A percentile compares a stretch with the other conserved stretches of the same genome.
Evolutionary conservation across 2,329 filamentous ascomycete genomes (phyloP).

Genomic region (Diaporthe australafricana): DNA sequence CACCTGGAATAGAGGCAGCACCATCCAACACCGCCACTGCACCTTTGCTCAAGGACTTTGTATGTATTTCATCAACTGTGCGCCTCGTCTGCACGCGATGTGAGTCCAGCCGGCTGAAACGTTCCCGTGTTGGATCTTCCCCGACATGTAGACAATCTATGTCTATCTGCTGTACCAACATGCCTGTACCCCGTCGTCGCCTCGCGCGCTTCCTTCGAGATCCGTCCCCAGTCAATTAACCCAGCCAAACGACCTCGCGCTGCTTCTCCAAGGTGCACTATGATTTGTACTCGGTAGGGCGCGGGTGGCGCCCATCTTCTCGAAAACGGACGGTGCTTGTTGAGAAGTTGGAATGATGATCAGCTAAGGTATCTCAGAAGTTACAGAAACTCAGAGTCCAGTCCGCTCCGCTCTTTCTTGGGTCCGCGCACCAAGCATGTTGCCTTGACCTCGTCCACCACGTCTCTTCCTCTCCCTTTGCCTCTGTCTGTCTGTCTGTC

Average conservation of each 20-base stretch:
- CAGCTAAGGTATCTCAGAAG: slow-evolving; percentile 34
- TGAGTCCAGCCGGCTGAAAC: neutral
- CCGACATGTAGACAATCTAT: neutral
- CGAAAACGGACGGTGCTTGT: neutral
- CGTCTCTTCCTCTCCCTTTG: neutral
- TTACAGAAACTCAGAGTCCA: slow-evolving; percentile 21
- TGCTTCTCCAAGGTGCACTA: neutral
- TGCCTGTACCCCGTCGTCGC: neutral
- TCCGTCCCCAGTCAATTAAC: neutral
- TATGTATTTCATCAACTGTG: neutral
- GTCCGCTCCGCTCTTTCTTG: slow-evolving; percentile 19
- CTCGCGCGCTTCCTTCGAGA: neutral
- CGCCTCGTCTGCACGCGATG: neutral
- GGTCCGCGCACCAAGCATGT: slow-evolving; percentile 18
- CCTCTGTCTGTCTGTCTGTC: neutral
- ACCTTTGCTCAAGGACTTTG: neutral
- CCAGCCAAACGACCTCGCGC: neutral
- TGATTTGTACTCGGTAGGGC: neutral
- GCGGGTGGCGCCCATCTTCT: neutral
- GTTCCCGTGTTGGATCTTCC: neutral
- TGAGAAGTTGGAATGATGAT: slow-evolving; percentile 14
- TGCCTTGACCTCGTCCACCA: slow-evolving; percentile 24
- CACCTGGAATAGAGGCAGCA: neutral
- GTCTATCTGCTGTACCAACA: too few relatives aligned
- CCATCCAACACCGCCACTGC: neutral